A percentile compares a stretch with the other conserved stretches of the same genome.
phyloP scores from a whole-genome alignment of 257 asterid genomes.

The Catharanthus roseus region DNA sequence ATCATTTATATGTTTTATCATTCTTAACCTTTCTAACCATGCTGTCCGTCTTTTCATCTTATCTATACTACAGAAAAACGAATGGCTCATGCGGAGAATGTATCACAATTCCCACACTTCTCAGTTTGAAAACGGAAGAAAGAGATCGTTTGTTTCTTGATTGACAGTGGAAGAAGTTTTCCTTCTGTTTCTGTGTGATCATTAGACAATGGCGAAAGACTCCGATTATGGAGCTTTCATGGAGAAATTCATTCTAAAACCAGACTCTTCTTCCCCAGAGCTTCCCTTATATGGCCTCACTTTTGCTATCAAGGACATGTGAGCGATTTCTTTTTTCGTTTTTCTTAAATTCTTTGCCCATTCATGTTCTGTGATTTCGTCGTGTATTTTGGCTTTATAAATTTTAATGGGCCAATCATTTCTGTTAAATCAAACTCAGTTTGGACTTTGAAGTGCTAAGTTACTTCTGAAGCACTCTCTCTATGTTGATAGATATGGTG shows the following conservation, averaged over 20 bases:
- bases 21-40: too few relatives aligned
- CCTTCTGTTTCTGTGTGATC: background rate
- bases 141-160: background rate
- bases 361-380: background rate
- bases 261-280: conserved; percentile 35
- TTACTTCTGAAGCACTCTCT: background rate
- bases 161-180: background rate
- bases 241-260: conserved; percentile 50
- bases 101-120: too few relatives aligned
- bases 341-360: conserved; percentile 1
- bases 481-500: background rate
- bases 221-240: conserved; percentile 64
- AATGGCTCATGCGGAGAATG: background rate
- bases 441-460: background rate
- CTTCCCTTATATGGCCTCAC: conserved; percentile 59
- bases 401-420: background rate
- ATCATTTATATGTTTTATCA: too few relatives aligned
- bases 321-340: conserved; percentile 12
- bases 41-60: too few relatives aligned
- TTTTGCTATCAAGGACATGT: conserved; percentile 92
- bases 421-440: background rate
- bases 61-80: too few relatives aligned
- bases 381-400: background rate
- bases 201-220: conserved; percentile 37
- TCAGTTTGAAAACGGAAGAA: too few relatives aligned